phyloP scores from a whole-genome alignment of 495 filamentous ascomycete species.

The Tuber aestivum region DNA sequence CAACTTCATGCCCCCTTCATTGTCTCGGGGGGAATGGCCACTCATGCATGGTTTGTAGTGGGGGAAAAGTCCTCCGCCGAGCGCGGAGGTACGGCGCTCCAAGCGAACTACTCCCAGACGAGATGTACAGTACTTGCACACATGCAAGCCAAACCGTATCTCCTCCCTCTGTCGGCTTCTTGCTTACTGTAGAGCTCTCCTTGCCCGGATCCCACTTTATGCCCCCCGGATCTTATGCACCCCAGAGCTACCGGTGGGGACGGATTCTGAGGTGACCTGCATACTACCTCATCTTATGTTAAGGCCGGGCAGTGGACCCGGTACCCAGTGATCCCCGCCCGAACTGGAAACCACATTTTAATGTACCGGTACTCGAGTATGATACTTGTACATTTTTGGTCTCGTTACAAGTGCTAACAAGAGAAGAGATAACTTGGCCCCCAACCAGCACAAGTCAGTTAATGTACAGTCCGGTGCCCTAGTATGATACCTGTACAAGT shows the following conservation, averaged over 20 bases:
- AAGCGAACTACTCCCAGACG: not conserved
- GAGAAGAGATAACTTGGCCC: not conserved
- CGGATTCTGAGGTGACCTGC: not conserved
- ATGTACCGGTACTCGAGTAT: no score
- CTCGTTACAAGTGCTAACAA: not conserved
- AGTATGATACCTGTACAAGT: not conserved
- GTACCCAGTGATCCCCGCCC: not conserved
- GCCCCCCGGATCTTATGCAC: constrained; percentile 1
- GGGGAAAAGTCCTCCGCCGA: not conserved
- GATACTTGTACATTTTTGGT: not conserved
- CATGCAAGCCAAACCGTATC: no score
- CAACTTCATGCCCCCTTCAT: not conserved
- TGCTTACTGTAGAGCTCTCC: not conserved
- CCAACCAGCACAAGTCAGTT: not conserved
- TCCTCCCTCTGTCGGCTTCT: not conserved
- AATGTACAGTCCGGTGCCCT: not conserved
- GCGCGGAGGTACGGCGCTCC: not conserved
- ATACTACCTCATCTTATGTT: not conserved
- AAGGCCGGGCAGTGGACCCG: not conserved
- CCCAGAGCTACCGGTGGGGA: not conserved
- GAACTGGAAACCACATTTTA: not conserved
- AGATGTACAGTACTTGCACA: no score
- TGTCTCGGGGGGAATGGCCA: not conserved
- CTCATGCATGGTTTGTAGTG: not conserved
- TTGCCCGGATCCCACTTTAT: not conserved